Percentiles rank a stretch among this genome's conserved stretches.
phyloP scores from a whole-genome alignment of 768 basidiomycete genomes.

The Exsudoporus frostii region DNA sequence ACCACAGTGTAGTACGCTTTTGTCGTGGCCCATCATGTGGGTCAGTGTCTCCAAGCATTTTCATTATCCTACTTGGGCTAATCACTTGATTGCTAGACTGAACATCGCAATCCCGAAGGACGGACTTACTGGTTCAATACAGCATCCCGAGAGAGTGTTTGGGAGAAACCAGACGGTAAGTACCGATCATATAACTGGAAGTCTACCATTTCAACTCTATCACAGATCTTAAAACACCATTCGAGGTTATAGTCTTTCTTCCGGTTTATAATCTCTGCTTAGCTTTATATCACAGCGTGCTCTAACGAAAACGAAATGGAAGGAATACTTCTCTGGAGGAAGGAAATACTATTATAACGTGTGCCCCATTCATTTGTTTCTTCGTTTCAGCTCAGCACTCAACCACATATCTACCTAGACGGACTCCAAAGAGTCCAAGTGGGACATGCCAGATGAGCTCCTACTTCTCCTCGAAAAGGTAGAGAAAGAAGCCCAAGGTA shows the following conservation, averaged over 20 bases:
- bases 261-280: not conserved
- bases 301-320: slow-evolving; percentile 90
- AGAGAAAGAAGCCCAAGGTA: slow-evolving; percentile 62
- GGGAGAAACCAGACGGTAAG: slow-evolving; percentile 96
- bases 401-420: slow-evolving; percentile 43
- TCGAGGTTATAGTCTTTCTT: slow-evolving; percentile 59
- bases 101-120: slow-evolving; percentile 94
- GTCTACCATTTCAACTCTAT: slow-evolving; percentile 4
- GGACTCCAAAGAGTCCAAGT: slow-evolving; percentile 89
- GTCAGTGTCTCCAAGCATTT: slow-evolving; percentile 19
- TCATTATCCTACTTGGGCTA: not conserved
- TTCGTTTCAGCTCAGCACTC: not conserved
- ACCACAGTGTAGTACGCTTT: not conserved
- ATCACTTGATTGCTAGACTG: slow-evolving; percentile 53
- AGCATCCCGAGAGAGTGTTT: slow-evolving; percentile 83
- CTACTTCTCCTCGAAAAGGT: slow-evolving; percentile 80
- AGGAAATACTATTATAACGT: slow-evolving; percentile 91
- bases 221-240: slow-evolving; percentile 83
- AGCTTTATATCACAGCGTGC: slow-evolving; percentile 55
- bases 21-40: slow-evolving; percentile 26
- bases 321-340: slow-evolving; percentile 91
- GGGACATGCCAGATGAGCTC: slow-evolving; percentile 96
- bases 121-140: slow-evolving; percentile 98
- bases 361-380: slow-evolving; percentile 17
- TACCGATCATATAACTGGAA: slow-evolving; percentile 2